Base-by-base conservation (phyloP, 2,329 filamentous ascomycete genomes). In the Neofusicoccum parvum region DNA sequence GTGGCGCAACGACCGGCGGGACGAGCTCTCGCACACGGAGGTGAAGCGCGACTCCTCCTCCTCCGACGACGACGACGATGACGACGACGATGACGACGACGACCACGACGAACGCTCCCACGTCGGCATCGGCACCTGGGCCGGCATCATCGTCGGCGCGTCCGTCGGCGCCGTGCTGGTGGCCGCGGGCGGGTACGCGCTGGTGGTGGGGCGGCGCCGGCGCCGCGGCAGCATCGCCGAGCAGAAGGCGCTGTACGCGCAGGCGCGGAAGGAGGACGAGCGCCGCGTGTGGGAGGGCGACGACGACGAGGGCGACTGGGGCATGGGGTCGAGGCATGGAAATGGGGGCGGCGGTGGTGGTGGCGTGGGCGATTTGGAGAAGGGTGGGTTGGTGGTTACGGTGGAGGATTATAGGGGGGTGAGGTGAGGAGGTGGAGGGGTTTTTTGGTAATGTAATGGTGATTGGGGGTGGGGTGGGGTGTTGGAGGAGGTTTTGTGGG, bases 321-420 rank as follows among this genome's bases (percentile, higher is more conserved):
- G 54, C 3, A 17, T 43, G 23, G 37, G 10, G 3, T 5, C 12
- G 3, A 14, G 34, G 34, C 2, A 41, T 14, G 46, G 46, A 12
- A 23, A 23, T 23, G 20, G 20, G 2, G 20, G 20, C 2, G 20
- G 20, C 0, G 20, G 20, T 3, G 12, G 23, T 2, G 45, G 46
- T 3, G 46, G 12, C 2, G 50, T 15, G 5, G 49, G 50, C 12
- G 50, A 56, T 37, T 4, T 11, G 36, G 54, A 59, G 54, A 59
- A 59, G 39, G 39, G 54, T 2, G 14, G 54, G 41, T 0, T 59
- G 7, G 39, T 59, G 1, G 41, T 59, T 0, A 43, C 45, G 54
- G 54, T 59, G 23, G 23, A 45, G 39, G 54, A 59, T 34, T 59
- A 59, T 32, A 45, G 54, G 54, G 54, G 54, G 54, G 39, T 10